Percentiles rank a stretch among this genome's conserved stretches.
phyloP scores from a whole-genome alignment of 371 early-diverging fungal genomes.

The Circinella minor region DNA sequence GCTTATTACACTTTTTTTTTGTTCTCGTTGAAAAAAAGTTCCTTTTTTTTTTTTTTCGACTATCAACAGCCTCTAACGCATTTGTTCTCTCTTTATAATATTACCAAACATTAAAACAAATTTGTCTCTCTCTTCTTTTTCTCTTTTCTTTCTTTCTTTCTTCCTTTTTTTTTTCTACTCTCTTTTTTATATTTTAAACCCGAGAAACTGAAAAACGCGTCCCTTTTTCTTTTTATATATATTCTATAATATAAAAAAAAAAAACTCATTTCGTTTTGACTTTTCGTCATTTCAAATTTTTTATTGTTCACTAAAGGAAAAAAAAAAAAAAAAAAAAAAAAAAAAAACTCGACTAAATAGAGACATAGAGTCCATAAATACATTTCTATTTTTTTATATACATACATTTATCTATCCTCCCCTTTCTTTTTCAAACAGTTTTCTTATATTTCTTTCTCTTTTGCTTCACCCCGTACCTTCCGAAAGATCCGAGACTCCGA shows the following conservation, averaged over 20 bases:
- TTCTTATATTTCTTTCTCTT: not conserved
- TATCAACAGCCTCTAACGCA: too few relatives aligned
- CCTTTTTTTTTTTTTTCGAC: too few relatives aligned
- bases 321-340: too few relatives aligned
- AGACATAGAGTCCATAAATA: too few relatives aligned
- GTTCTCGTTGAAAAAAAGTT: too few relatives aligned
- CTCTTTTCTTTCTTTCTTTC: not conserved
- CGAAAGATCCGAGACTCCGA: constrained; percentile 19
- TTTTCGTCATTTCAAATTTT: not conserved
- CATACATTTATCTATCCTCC: not conserved
- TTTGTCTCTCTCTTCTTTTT: not conserved
- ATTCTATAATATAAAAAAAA: too few relatives aligned
- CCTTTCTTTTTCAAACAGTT: too few relatives aligned
- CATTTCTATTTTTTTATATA: too few relatives aligned
- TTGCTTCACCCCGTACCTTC: not conserved
- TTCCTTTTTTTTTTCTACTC: not conserved
- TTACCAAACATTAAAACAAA: not conserved
- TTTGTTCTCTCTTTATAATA: too few relatives aligned
- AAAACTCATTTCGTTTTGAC: not conserved
- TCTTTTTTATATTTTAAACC: not conserved
- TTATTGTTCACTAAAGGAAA: not conserved
- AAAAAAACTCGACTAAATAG: too few relatives aligned
- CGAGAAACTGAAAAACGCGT: too few relatives aligned
- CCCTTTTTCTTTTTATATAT: not conserved
- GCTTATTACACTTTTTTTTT: too few relatives aligned